Evolutionary conservation across 192 early-diverging fungal species (phyloP).

Genomic region (Spizellomyces sp.): DNA sequence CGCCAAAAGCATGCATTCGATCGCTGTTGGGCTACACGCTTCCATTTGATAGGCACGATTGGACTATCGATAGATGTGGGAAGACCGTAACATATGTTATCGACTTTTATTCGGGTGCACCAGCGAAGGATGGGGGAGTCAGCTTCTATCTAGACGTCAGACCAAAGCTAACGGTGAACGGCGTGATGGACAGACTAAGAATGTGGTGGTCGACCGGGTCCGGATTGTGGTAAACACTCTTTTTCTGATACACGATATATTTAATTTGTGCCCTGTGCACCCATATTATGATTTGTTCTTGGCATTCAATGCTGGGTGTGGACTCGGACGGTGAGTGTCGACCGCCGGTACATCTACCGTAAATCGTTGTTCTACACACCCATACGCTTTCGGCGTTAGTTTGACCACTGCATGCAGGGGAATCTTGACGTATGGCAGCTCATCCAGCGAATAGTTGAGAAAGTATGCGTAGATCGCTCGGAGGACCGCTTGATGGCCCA

Average conservation of each 20-base stretch:
- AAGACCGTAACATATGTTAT: slow-evolving; percentile 84
- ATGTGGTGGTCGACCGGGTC: slow-evolving; percentile 42
- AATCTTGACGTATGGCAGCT: slow-evolving; percentile 98
- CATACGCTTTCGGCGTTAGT: slow-evolving; percentile 95
- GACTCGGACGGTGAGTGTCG: slow-evolving; percentile 73
- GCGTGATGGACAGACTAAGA: slow-evolving; percentile 58
- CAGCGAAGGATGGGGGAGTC: slow-evolving; percentile 28
- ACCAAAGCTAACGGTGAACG: slow-evolving; percentile 69
- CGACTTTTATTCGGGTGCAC: slow-evolving; percentile 84
- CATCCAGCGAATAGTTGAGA: slow-evolving; percentile 88
- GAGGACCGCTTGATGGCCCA: slow-evolving; percentile 97
- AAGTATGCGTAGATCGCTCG: slow-evolving; percentile 99
- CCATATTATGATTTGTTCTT: neutral
- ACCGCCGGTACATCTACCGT: slow-evolving; percentile 97
- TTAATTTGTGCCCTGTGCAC: no score
- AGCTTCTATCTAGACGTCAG: slow-evolving; percentile 90
- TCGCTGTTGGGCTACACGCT: slow-evolving; percentile 73
- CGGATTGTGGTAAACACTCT: slow-evolving; percentile 33
- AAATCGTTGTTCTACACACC: slow-evolving; percentile 86
- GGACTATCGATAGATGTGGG: slow-evolving; percentile 91
- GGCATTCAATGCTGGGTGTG: slow-evolving; percentile 9
- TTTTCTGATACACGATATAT: neutral
- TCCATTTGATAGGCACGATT: slow-evolving; percentile 95
- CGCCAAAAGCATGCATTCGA: slow-evolving; percentile 69
- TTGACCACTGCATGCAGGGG: slow-evolving; percentile 97